Evolutionary conservation across 169 alveolate genomes (phyloP), one percentile per base, ranked within the genome.

Genomic region (Babesia bigemina): DNA sequence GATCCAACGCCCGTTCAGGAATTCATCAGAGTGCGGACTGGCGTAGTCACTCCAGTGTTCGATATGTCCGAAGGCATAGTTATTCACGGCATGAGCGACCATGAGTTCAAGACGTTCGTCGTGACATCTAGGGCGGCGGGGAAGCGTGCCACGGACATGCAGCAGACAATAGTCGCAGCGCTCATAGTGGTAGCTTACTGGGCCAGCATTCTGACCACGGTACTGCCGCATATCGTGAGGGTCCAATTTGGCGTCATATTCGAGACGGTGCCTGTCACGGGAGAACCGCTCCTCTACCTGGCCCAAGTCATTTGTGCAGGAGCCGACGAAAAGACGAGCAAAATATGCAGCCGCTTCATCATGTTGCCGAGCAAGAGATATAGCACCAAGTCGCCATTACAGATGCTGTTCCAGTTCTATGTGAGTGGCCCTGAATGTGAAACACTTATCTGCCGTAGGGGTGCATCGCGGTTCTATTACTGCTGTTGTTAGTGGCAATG

Each of bases 271-370:
- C 85, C 88, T 47, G 55, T 72, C 21, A 60, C 50, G 4, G 84
- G 84, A 26, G 57, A 44, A 11, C 62, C 57, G 9, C n/a, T 81
- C 19, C 19, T 73, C 17, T 36, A 69, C 16, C 79, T 81, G 21
- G 53, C 79, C 26, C 83, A 81, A 39, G 45, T 52, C 14, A 70
- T 81, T 58, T 81, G 88, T 61, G 56, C 84, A 42, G 14, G 29
- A 39, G 60, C 28, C 16, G 36, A 39, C 16, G 22, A 19, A 26
- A 26, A 11, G 14, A 50, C 39, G 21, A 39, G 44, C 53, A 62
- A 47, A 22, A 42, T 65, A 13, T 65, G 74, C 65, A 11, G 33
- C 12, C 33, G 48, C 33, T 39, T 52, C n/a, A 9, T 19, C 55
- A 67, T 67, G 76, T 53, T 67, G 44, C 76, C 76, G 17, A 52